Percentiles rank a stretch among this genome's conserved stretches.
Evolutionary conservation across 805 yeast species (phyloP).

Genomic region (Grigorovia yakushimaensis): DNA sequence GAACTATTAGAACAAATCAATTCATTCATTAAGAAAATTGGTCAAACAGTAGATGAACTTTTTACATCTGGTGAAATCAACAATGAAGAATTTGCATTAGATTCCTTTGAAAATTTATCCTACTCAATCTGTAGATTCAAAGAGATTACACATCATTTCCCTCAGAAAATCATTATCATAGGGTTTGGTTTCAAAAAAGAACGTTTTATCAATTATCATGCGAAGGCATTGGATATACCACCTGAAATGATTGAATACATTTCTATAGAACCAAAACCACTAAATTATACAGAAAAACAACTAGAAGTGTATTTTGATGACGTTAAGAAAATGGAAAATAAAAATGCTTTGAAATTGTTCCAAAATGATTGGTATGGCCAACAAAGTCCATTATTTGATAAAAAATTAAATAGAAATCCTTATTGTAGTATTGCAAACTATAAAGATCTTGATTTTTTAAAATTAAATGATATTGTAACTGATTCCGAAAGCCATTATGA

Average conservation of each 20-base stretch:
- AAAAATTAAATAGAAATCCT: conserved; percentile 51
- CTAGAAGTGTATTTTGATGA: conserved; percentile 36
- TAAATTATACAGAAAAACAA: conserved; percentile 17
- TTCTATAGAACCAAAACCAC: conserved; percentile 49
- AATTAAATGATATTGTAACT: conserved; percentile 7
- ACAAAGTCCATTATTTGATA: conserved; percentile 34
- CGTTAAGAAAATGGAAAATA: conserved; percentile 39
- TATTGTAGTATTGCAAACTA: conserved; percentile 37
- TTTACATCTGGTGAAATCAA: conserved; percentile 23
- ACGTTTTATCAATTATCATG: conserved; percentile 49
- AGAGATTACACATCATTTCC: conserved; percentile 39
- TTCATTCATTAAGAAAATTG: conserved; percentile 2
- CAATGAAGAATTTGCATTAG: conserved; percentile 67
- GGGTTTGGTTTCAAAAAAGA: conserved; percentile 68
- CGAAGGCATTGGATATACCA: conserved; percentile 40
- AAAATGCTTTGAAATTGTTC: conserved; percentile 46
- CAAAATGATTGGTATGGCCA: conserved; percentile 49
- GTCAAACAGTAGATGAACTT: conserved; percentile 10
- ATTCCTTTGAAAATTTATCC: conserved; percentile 68
- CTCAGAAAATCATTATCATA: conserved; percentile 43
- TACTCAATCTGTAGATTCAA: conserved; percentile 48
- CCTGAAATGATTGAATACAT: conserved; percentile 35
- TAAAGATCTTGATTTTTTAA: conserved; percentile 4
- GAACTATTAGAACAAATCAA: conserved; percentile 1
- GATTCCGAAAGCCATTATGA: conserved; percentile 15